Evolutionary conservation across 1,139 yeast genomes (phyloP), one percentile per base, ranked within the genome.

Genomic region (Diutina pseudorugosa): DNA sequence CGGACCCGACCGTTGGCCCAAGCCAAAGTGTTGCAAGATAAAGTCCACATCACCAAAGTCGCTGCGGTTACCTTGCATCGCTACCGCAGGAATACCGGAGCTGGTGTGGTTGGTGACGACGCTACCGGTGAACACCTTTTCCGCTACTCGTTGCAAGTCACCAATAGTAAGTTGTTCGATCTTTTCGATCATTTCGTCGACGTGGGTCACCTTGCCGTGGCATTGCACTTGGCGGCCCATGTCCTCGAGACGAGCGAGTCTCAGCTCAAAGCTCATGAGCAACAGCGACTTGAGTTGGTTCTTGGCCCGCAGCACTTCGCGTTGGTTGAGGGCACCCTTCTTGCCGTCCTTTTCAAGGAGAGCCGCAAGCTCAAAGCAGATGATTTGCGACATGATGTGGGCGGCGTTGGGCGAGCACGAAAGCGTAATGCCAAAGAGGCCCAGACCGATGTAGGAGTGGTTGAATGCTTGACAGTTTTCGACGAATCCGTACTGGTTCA

Each of bases 161-260:
- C 69, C 68, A 2, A 83, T 76, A 0, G 87, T 77, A 57, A 93
- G 75, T 8, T 67, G 65, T 56, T 85, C 89, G 56, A 93, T 90
- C 61, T 83, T 83, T 11, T 69, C 72, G 54, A 93, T 84, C 96
- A 93, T 90, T 61, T 90, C 96, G 45, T 76, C 73, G 8, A 90
- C 85, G 14, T 88, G 81, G n/a, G 93, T 78, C 59, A 87, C 77
- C 59, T 77, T 77, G 48, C 89, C 90, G 62, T 86, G 90, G 53
- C 89, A 81, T 67, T 88, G 95, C 33, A 93, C 81, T 67, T 93
- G 98, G 66, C 98, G 81, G 12, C 98, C 98, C 67, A 91, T 75
- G 63, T 93, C 98, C 67, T 93, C 98, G 53, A 93, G 73, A 61
- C 87, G 91, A 18, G 95, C 95, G 73, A 93, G 77, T 65, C 86